Evolutionary conservation across 2,329 filamentous ascomycete genomes (phyloP), one percentile per base, ranked within the genome.

Genomic region (Clarireedia hainanense): DNA sequence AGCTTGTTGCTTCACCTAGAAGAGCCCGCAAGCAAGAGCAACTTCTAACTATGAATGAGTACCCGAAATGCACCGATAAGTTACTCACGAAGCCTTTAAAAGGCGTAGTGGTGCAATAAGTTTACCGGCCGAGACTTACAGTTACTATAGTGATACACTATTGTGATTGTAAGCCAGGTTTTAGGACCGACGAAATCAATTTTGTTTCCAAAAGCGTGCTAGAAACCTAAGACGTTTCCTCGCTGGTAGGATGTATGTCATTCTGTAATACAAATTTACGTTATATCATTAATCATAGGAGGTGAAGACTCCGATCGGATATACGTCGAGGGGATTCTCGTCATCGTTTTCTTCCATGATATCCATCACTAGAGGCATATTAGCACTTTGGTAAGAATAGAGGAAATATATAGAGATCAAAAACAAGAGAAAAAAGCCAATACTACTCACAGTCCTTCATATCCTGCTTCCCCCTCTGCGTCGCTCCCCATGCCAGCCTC

Each of bases 401-500:
- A 9, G 30, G 12, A 27, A 34, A 34, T 14, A 12, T 34, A 12
- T 1, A 34, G 30, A 48, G 1, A 17, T 7, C 3, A 23, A 10
- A 20, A 4, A 50, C 6, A 6, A 4, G 3, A 12, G 23, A 20
- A 7, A 50, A 40, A 23, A 24, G 14, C 2, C 7, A 34, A 34
- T 12, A 34, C 10, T 34, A 55, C 52, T 50, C 37, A 55, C 52
- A 57, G 58, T 67, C 65, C 14, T 30, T 56, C 4, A 60, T 60
- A 62, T 66, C 63, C 9, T 48, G 34, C 20, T 58, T 64, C 12
- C 57, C 56, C 24, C 54, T 51, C 50, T 58, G 53, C 6, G 62
- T 66, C 9, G 67, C 63, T 7, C 56, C 58, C 68, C 68, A 70
- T 6, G 64, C 67, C 15, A 70, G 47, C 14, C 66, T 63, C 4